Evolutionary conservation across 768 basidiomycete genomes (phyloP), one percentile per base, ranked within the genome.

Genomic region (Neoboletus brunneissimus): DNA sequence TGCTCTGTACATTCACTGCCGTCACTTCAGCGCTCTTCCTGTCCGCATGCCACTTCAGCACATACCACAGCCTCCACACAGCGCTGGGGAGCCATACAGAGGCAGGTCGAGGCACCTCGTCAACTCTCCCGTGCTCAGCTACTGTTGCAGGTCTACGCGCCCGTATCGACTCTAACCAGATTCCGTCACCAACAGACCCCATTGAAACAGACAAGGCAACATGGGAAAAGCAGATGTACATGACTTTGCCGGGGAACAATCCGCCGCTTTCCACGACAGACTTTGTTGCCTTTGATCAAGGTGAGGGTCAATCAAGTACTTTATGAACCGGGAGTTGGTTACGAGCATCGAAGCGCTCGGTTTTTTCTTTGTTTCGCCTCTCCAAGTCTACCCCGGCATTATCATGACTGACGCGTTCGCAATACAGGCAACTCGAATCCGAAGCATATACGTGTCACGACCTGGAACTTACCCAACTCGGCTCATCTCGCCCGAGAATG

Each of bases 241-340:
- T 82, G 75, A 86, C 85, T 10, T 75, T 87, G 25, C 78, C 81
- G 15, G 80, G 80, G 0, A 74, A 76, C 37, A 87, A 85, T 62
- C 85, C 85, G 0, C 97, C 96, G 1, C 76, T 93, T 16, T 86
- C 88, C n/a, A 93, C 89, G 7, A 88, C 92, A 0, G 91, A 96
- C 63, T 96, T 83, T 64, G 76, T 87, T 54, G 86, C 91, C n/a
- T 80, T 98, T 55, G 96, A 99, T 75, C 94, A 98, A 81, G 96
- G 87, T 81, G 53, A 56, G 72, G 25, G 15, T 53, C 43, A 16
- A 54, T 15, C 43, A 13, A 46, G 15, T 16, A 20, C 22, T 45
- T 16, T 42, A 34, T 44, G 35, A 15, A 41, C 18, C 9, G 4
- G 11, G 29, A 15, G 0, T 48, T 31, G 11, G 51, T 34, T 27